A percentile compares a stretch with the other conserved stretches of the same genome.
Evolutionary conservation across 805 yeast species (phyloP).

Genomic region (Candida stauntonica): DNA sequence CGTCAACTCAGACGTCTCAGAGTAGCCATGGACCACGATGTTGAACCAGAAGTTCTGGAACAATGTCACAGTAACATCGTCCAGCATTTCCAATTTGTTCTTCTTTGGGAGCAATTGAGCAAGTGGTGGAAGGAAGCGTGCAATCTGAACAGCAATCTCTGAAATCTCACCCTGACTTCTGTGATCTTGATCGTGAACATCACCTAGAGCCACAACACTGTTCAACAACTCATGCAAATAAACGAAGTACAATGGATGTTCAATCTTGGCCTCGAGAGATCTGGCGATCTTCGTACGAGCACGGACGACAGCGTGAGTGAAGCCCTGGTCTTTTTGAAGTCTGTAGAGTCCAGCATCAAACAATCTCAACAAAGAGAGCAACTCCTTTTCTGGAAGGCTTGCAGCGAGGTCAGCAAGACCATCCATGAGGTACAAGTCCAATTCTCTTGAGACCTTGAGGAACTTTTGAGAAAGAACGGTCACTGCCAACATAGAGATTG

Average conservation of each 20-base stretch:
- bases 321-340: constrained; percentile 38
- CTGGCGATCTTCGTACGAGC: constrained; percentile 47
- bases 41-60: constrained; percentile 94
- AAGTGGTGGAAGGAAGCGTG: constrained; percentile 61
- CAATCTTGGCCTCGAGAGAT: constrained; percentile 23
- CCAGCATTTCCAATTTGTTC: constrained; percentile 36
- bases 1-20: constrained; percentile 52
- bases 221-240: constrained; percentile 66
- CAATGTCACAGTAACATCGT: constrained; percentile 47
- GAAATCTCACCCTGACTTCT: constrained; percentile 71
- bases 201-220: constrained; percentile 72
- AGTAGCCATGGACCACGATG: constrained; percentile 85
- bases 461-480: constrained; percentile 81
- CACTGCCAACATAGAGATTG: constrained; percentile 71
- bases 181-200: constrained; percentile 68
- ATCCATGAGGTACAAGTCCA: constrained; percentile 51
- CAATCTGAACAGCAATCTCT: constrained; percentile 65
- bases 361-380: constrained; percentile 54
- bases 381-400: constrained; percentile 59
- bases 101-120: constrained; percentile 68
- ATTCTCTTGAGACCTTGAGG: constrained; percentile 41
- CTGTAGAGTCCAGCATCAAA: constrained; percentile 46
- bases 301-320: constrained; percentile 38
- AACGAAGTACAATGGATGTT: constrained; percentile 45
- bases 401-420: constrained; percentile 65